These are phyloP conservation scores for Fusarium sp. DNA, from an alignment of 2,329 filamentous ascomycete genomes.

Conservation along the genomic window DNA sequence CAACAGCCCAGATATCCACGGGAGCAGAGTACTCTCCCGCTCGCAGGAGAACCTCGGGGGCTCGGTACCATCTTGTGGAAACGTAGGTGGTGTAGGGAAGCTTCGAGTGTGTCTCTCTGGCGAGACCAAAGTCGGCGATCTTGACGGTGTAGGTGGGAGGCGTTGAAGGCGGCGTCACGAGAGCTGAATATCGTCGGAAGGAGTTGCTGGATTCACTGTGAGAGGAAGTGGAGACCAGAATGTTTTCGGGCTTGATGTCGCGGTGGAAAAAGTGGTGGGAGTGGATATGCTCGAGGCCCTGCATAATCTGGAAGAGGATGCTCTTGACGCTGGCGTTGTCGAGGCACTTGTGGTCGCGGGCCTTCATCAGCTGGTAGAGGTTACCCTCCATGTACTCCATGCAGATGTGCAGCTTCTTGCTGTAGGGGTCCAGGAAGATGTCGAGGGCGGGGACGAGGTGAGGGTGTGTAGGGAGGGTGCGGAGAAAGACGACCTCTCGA, in stretches of 20 bases:
- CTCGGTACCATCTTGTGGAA: slow-evolving; percentile 97
- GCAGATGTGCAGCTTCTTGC: slow-evolving; percentile 94
- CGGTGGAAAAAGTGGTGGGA: slow-evolving; percentile 98
- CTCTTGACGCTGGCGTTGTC: slow-evolving; percentile 96
- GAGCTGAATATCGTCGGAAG: slow-evolving; percentile 91
- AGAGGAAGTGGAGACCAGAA: slow-evolving; percentile 91
- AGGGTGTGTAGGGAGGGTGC: slow-evolving; percentile 86
- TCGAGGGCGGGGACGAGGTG: slow-evolving; percentile 98
- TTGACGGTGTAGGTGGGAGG: slow-evolving; percentile 96
- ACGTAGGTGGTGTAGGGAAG: slow-evolving; percentile 98
- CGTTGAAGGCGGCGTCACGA: slow-evolving; percentile 95
- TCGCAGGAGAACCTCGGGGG: slow-evolving; percentile 91
- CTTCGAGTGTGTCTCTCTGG: slow-evolving; percentile 97
- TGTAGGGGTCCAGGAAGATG: slow-evolving; percentile 97
- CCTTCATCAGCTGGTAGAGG: slow-evolving; percentile 98
- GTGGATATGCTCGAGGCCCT: slow-evolving; percentile 96
- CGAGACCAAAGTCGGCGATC: slow-evolving; percentile 97
- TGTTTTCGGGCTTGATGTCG: slow-evolving; percentile 99
- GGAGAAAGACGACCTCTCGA: slow-evolving; percentile 95
- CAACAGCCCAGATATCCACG: slow-evolving; percentile 98
- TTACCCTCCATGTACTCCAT: slow-evolving; percentile 99
- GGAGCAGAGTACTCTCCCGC: slow-evolving; percentile 97
- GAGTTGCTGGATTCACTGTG: slow-evolving; percentile 85
- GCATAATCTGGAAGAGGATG: slow-evolving; percentile 96
- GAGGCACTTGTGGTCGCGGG: slow-evolving; percentile 92